Evolutionary conservation across 2,329 filamentous ascomycete genomes (phyloP).

Genomic region (Eurotiales sp.): DNA sequence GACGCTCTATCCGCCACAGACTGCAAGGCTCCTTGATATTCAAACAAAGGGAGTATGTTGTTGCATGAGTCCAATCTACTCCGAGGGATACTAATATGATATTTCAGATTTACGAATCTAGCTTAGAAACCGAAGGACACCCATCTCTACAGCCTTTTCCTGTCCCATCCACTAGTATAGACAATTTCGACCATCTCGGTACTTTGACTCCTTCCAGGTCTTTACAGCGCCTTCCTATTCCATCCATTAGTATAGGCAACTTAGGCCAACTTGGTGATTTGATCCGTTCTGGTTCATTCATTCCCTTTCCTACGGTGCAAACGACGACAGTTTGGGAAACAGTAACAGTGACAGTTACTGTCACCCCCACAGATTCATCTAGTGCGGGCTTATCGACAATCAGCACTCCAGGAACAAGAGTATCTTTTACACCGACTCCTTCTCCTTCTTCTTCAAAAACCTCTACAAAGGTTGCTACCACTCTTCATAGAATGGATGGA

Average conservation of each 20-base stretch:
- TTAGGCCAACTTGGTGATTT: neutral
- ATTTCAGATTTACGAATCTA: conserved; percentile 28
- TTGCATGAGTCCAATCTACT: neutral
- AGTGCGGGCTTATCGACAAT: neutral
- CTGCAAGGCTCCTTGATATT: conserved; percentile 24
- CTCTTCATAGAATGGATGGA: conserved; percentile 24
- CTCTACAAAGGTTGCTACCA: neutral
- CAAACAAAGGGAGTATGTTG: conserved; percentile 30
- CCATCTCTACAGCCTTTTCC: conserved; percentile 15
- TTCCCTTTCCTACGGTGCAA: neutral
- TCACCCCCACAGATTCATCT: neutral
- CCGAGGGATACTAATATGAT: neutral
- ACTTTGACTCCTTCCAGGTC: neutral
- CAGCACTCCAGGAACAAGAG: neutral
- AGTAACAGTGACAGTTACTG: conserved; percentile 4
- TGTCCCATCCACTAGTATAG: neutral
- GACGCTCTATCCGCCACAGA: conserved; percentile 35
- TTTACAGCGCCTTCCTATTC: neutral
- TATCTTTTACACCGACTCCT: neutral
- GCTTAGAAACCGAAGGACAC: conserved; percentile 30
- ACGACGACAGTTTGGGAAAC: conserved; percentile 2
- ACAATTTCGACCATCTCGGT: neutral
- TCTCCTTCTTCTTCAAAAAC: neutral
- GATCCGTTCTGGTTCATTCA: neutral
- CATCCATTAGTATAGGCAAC: neutral